Percentiles rank a stretch among this genome's conserved stretches.
Conservation (phyloP, 176 grass and related monocot species). For the Eragrostis curvula region DNA sequence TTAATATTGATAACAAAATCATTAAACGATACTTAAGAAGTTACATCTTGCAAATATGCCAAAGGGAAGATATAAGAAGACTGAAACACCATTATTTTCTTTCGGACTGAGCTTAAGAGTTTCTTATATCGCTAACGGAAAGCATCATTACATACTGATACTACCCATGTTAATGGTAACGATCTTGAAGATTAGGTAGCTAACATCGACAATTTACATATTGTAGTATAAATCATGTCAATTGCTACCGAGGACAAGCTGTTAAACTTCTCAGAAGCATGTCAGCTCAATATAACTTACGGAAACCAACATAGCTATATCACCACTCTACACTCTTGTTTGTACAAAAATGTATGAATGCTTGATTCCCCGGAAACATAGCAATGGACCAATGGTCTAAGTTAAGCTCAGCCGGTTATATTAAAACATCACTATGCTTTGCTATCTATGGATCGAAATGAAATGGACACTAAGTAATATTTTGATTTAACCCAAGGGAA, state of each 20-base stretch:
- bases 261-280: not conserved
- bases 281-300: not conserved
- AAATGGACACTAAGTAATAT: not conserved
- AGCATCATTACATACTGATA: not conserved
- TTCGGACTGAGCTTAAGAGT: not conserved
- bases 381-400: not conserved
- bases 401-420: not conserved
- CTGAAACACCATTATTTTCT: not conserved
- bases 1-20: not conserved
- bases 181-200: not conserved
- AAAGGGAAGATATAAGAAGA: not conserved
- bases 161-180: constrained; percentile 1
- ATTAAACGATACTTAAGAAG: constrained; percentile 1
- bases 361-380: not conserved
- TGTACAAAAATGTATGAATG: not conserved
- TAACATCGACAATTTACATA: not conserved
- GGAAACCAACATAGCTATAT: not conserved
- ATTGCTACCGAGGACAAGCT: not conserved
- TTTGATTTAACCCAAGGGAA: not conserved
- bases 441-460: not conserved
- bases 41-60: not conserved
- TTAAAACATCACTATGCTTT: not conserved
- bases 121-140: not conserved
- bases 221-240: not conserved
- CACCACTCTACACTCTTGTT: not conserved